These are phyloP conservation scores for Amanita fuliginea DNA, from an alignment of 768 basidiomycete species.

Conservation along the genomic window DNA sequence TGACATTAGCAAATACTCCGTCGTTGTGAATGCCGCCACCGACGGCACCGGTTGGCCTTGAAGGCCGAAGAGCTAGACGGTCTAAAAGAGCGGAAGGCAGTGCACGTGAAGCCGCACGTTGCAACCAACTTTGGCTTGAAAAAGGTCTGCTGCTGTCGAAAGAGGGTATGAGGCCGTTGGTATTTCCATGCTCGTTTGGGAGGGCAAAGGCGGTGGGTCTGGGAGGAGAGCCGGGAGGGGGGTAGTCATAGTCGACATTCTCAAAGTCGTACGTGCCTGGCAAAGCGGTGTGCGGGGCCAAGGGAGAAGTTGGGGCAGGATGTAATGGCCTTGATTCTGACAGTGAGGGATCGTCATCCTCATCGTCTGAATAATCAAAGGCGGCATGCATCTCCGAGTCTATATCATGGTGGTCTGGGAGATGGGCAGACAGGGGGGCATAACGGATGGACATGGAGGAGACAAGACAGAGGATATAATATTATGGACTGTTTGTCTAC, in stretches of 20 bases:
- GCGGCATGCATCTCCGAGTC: constrained; percentile 72
- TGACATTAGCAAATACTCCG: constrained; percentile 94
- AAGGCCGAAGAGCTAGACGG: constrained; percentile 31
- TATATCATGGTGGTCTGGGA: constrained; percentile 34
- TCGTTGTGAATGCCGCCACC: constrained; percentile 71
- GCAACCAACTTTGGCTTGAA: constrained; percentile 39
- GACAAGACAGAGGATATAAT: neutral
- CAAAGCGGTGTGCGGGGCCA: constrained; percentile 13
- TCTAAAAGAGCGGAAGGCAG: constrained; percentile 41
- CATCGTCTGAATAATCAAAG: constrained; percentile 72
- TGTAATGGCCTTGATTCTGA: constrained; percentile 46
- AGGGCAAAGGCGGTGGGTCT: constrained; percentile 49
- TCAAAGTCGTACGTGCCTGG: constrained; percentile 69
- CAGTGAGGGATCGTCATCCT: constrained; percentile 43
- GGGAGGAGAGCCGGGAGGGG: constrained; percentile 79
- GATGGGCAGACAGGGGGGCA: constrained; percentile 54
- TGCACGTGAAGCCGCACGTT: constrained; percentile 41
- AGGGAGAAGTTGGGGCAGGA: constrained; percentile 24
- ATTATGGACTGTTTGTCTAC: constrained; percentile 1
- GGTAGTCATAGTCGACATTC: constrained; percentile 66
- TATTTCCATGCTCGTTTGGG: constrained; percentile 64
- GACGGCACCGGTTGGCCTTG: constrained; percentile 30
- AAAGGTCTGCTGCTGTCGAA: constrained; percentile 23
- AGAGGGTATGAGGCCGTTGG: constrained; percentile 57
- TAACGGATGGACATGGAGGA: constrained; percentile 45